Conservation (phyloP, 2,329 filamentous ascomycete species). For the Chalaropsis thielavioides region DNA sequence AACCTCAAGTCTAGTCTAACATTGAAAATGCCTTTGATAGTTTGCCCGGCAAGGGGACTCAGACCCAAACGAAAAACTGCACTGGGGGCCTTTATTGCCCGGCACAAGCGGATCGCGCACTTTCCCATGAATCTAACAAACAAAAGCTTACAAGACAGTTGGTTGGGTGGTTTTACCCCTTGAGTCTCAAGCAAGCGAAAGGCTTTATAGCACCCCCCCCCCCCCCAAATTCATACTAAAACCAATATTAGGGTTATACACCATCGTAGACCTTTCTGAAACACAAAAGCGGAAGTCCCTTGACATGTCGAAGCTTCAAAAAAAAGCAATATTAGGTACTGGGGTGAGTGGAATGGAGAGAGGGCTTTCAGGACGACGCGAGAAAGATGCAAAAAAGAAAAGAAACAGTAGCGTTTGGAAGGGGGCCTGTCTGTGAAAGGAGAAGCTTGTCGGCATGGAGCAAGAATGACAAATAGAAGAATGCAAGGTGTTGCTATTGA, state of each 20-base stretch:
- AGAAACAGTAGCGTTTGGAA: neutral
- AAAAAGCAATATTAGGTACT: neutral
- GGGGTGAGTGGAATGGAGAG: neutral
- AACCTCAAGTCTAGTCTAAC: too few relatives aligned
- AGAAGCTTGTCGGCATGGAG: neutral
- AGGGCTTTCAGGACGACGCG: neutral
- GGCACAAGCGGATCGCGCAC: too few relatives aligned
- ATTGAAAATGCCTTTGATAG: too few relatives aligned
- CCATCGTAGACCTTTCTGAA: neutral
- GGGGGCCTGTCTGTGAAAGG: neutral
- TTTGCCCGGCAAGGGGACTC: too few relatives aligned
- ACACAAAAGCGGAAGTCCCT: neutral
- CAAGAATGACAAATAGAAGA: neutral
- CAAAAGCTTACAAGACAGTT: too few relatives aligned
- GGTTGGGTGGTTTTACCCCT: too few relatives aligned
- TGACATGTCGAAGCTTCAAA: neutral
- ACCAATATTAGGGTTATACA: neutral
- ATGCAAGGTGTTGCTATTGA: conserved; percentile 3
- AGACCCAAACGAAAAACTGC: too few relatives aligned
- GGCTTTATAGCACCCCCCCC: neutral
- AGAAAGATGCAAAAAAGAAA: neutral
- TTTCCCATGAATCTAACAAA: too few relatives aligned
- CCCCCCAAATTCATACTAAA: too few relatives aligned
- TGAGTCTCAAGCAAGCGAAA: neutral
- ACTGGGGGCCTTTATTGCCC: too few relatives aligned